These are phyloP conservation scores for Cryptococcus sp. DNA, from an alignment of 1,284 basidiomycete species.

Conservation along the genomic window DNA sequence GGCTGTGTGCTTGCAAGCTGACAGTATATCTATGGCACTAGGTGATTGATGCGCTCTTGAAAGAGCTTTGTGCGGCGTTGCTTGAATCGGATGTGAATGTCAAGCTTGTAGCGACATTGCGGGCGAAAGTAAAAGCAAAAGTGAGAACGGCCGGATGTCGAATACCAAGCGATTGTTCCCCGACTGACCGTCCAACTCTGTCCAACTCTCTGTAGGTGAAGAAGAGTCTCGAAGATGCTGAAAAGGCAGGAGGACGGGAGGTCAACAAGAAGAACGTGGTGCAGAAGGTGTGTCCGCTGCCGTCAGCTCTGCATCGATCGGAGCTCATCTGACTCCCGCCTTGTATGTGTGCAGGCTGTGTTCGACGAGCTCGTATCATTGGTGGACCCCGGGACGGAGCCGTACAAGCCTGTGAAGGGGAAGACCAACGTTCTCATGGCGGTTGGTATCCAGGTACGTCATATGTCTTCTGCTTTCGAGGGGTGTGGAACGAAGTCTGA, in stretches of 20 bases:
- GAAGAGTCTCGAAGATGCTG: constrained; percentile 57
- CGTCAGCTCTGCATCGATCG: not conserved
- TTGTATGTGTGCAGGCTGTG: constrained; percentile 65
- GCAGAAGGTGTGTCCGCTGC: constrained; percentile 66
- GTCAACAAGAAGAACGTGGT: constrained; percentile 77
- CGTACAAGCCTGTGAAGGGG: constrained; percentile 95
- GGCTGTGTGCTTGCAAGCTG: not conserved
- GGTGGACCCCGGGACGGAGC: constrained; percentile 90
- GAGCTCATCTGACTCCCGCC: constrained; percentile 5
- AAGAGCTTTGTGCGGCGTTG: constrained; percentile 90
- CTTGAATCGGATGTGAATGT: constrained; percentile 98
- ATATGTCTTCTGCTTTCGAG: not conserved
- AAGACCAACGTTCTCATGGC: constrained; percentile 96
- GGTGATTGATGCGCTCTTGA: constrained; percentile 91
- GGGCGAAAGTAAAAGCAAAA: constrained; percentile 85
- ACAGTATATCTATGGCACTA: constrained; percentile 39
- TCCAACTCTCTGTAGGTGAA: constrained; percentile 42
- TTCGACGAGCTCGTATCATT: constrained; percentile 95
- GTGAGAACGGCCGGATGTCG: constrained; percentile 52
- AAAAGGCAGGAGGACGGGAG: constrained; percentile 74
- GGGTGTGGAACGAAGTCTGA: not conserved
- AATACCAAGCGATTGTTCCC: not conserved
- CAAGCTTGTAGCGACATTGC: constrained; percentile 82
- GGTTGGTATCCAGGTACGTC: constrained; percentile 82
- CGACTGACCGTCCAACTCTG: not conserved